Conservation (phyloP, 192 early-diverging fungal genomes). For the Kickxella alabastrina region DNA sequence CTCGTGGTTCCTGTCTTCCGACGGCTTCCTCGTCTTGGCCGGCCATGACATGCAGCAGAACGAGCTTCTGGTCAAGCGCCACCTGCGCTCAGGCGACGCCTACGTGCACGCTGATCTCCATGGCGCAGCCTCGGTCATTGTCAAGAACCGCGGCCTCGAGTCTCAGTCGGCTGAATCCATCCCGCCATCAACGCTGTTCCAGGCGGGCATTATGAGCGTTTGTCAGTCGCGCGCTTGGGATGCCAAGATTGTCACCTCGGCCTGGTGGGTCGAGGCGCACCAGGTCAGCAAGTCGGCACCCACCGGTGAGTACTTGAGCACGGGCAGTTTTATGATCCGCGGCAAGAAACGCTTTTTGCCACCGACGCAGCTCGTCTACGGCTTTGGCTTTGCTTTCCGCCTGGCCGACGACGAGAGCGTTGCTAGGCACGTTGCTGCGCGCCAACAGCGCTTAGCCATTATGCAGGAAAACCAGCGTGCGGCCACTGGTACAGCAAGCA, state of each 20-base stretch:
- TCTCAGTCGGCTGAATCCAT: conserved; percentile 50
- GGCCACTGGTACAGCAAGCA: not conserved
- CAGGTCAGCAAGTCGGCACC: conserved; percentile 89
- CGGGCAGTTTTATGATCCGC: conserved; percentile 89
- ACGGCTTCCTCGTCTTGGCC: conserved; percentile 89
- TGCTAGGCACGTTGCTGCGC: conserved; percentile 66
- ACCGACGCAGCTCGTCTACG: conserved; percentile 89
- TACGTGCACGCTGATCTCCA: conserved; percentile 94
- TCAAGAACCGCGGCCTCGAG: conserved; percentile 68
- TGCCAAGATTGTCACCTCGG: conserved; percentile 88
- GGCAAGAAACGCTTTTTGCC: conserved; percentile 95
- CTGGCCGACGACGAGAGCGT: conserved; percentile 76
- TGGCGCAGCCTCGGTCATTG: conserved; percentile 83
- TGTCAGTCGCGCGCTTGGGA: conserved; percentile 96
- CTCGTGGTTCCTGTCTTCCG: conserved; percentile 88
- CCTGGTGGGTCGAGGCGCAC: conserved; percentile 89
- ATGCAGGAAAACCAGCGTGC: conserved; percentile 29
- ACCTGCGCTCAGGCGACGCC: conserved; percentile 67
- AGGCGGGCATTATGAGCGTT: conserved; percentile 94
- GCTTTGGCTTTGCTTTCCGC: conserved; percentile 91
- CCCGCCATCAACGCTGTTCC: conserved; percentile 86
- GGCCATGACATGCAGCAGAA: conserved; percentile 92
- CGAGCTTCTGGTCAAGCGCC: conserved; percentile 79
- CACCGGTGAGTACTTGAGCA: conserved; percentile 86
- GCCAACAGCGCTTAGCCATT: conserved; percentile 52